Conservation (phyloP, 306 rosid genomes). For the Purshia tridentata region DNA sequence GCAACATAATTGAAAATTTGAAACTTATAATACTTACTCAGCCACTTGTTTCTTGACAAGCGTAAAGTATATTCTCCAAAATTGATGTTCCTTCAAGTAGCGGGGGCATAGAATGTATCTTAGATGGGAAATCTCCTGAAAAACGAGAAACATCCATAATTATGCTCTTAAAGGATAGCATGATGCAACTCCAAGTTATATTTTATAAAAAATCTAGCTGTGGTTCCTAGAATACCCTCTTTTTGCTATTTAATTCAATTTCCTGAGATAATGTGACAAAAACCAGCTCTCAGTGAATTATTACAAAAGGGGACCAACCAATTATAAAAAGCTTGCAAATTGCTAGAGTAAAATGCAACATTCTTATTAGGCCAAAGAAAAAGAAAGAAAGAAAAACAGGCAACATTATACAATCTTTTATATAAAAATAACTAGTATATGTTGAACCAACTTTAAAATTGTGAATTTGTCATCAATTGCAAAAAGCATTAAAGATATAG, state of each 20-base stretch:
- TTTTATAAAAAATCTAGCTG: background rate
- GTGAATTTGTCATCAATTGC: background rate
- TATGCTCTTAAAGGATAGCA: background rate
- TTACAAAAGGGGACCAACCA: conserved; percentile 6
- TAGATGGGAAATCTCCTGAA: conserved; percentile 78
- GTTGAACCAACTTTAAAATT: background rate
- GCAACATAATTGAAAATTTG: conserved; percentile 13
- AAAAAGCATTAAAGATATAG: background rate
- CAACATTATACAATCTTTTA: background rate
- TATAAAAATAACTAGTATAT: background rate
- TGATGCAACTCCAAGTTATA: background rate
- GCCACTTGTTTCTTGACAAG: conserved; percentile 68
- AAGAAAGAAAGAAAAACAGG: background rate
- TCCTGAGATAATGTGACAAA: background rate
- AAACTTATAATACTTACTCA: conserved; percentile 52
- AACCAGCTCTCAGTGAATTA: background rate
- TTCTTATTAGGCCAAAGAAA: background rate
- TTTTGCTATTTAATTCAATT: background rate
- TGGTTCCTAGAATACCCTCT: background rate
- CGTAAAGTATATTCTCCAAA: conserved; percentile 81
- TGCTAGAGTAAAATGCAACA: background rate
- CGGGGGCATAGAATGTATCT: conserved; percentile 85
- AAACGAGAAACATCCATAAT: conserved; percentile 11
- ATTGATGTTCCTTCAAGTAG: conserved; percentile 74
- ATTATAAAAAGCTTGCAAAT: background rate